These are phyloP conservation scores for Botryotinia narcissicola DNA, from an alignment of 2,329 filamentous ascomycete genomes.

Conservation along the genomic window DNA sequence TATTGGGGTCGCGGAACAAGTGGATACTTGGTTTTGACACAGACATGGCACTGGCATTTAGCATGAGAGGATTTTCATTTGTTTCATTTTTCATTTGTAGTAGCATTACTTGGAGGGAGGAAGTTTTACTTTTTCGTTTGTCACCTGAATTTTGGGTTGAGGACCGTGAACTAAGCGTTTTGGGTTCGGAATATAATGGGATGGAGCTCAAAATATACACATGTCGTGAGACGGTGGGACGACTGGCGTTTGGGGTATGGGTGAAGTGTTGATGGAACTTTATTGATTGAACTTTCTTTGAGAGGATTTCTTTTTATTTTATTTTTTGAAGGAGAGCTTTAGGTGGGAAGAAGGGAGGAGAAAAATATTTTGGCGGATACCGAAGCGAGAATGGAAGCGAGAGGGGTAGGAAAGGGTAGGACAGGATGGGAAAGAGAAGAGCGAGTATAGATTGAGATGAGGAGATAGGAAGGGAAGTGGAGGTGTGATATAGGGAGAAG, in stretches of 20 bases:
- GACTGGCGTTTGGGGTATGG: neutral
- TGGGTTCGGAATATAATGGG: neutral
- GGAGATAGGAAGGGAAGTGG: neutral
- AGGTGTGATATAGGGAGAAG: neutral
- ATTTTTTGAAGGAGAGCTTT: neutral
- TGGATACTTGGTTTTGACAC: neutral
- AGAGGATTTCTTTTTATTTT: neutral
- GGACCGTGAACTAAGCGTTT: neutral
- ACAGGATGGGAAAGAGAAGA: neutral
- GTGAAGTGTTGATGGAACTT: neutral
- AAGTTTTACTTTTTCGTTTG: slow-evolving; percentile 2
- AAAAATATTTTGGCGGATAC: neutral
- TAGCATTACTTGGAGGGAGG: neutral
- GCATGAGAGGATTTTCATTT: neutral
- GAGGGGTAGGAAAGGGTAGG: neutral
- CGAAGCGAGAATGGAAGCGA: neutral
- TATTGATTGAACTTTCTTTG: neutral
- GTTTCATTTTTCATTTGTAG: neutral
- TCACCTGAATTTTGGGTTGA: neutral
- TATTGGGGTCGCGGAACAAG: neutral
- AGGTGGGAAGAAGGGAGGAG: neutral
- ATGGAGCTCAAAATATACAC: slow-evolving; percentile 10
- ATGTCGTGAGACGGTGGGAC: slow-evolving; percentile 8
- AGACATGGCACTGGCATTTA: neutral
- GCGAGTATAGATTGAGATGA: neutral